Conservation (phyloP, 495 filamentous ascomycete species). For the Patellaria atrata region DNA sequence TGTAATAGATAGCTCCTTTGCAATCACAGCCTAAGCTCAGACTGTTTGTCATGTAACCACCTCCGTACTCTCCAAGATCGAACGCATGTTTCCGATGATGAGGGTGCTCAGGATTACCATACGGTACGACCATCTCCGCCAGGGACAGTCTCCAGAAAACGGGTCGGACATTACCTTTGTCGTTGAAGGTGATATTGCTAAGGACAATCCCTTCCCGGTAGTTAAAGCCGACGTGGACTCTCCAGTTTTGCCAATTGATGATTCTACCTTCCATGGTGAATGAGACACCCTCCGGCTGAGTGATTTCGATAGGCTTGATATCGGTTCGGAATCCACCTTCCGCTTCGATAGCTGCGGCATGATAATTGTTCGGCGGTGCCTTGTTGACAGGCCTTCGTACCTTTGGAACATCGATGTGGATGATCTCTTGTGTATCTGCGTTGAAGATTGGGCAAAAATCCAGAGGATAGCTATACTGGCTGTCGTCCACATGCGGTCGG, state of each 20-base stretch:
- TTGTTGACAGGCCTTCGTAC: conserved; percentile 67
- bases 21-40: conserved; percentile 84
- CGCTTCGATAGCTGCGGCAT: conserved; percentile 54
- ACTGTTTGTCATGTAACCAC: conserved; percentile 91
- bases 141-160: conserved; percentile 87
- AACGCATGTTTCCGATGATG: conserved; percentile 93
- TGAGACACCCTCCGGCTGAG: conserved; percentile 85
- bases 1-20: conserved; percentile 88
- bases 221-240: conserved; percentile 87
- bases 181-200: conserved; percentile 83
- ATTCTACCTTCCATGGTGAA: conserved; percentile 66
- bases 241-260: conserved; percentile 95
- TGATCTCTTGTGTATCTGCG: conserved; percentile 64
- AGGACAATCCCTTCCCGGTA: conserved; percentile 89
- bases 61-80: conserved; percentile 87
- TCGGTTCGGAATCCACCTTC: conserved; percentile 66
- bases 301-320: conserved; percentile 88
- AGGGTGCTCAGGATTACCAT: conserved; percentile 84
- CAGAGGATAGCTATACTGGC: conserved; percentile 80
- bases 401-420: conserved; percentile 79
- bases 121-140: conserved; percentile 93
- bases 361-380: conserved; percentile 64
- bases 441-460: conserved; percentile 94
- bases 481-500: conserved; percentile 70
- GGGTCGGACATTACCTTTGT: conserved; percentile 65